Evolutionary conservation across 768 basidiomycete genomes (phyloP).

Genomic region (Termitomyces sp.): DNA sequence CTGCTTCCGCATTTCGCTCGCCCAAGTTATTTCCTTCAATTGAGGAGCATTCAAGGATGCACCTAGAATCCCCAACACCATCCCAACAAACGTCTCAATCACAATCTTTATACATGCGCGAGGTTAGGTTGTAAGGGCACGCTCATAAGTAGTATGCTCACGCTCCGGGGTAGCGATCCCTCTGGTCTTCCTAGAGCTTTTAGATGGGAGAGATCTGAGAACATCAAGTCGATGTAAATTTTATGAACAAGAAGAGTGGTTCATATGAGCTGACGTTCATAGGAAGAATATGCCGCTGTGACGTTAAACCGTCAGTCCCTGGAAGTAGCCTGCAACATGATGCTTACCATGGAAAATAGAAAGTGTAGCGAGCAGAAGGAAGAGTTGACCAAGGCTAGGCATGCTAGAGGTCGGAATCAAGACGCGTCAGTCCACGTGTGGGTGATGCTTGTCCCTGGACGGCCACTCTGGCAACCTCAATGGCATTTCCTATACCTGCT

Average conservation of each 20-base stretch:
- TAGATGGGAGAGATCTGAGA: constrained; percentile 67
- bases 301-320: constrained; percentile 6
- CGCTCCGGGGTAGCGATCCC: constrained; percentile 62
- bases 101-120: constrained; percentile 48
- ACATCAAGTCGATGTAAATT: constrained; percentile 2
- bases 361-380: constrained; percentile 46
- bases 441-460: constrained; percentile 16
- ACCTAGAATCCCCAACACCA: constrained; percentile 70
- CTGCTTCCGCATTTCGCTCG: constrained; percentile 86
- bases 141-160: constrained; percentile 27
- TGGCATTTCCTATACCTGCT: constrained; percentile 75
- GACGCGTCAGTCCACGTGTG: constrained; percentile 20
- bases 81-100: constrained; percentile 60
- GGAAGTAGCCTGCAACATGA: constrained; percentile 6
- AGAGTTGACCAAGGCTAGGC: constrained; percentile 45
- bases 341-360: constrained; percentile 54
- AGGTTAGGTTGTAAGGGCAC: background rate
- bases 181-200: constrained; percentile 77
- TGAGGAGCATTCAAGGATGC: constrained; percentile 67
- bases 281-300: constrained; percentile 76
- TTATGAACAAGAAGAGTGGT: background rate
- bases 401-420: constrained; percentile 29
- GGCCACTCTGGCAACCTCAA: constrained; percentile 27
- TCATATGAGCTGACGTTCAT: constrained; percentile 62
- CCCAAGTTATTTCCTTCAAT: constrained; percentile 84